Base-by-base conservation (phyloP, 179 eudicot species). In the Camellia oleifera region DNA sequence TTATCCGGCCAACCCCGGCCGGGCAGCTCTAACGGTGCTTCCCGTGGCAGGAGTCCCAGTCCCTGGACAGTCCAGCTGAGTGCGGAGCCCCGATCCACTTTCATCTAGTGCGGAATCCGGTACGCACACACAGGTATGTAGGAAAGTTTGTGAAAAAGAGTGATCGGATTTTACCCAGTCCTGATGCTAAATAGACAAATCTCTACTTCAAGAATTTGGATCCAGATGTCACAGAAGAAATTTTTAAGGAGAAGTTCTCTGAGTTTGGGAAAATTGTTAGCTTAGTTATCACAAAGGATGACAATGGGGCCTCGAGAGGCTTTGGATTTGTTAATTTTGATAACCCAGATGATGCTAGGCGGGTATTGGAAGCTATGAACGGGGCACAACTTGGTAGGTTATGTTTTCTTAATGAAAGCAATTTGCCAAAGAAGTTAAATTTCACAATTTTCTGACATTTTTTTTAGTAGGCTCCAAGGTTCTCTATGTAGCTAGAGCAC, bases 321-420 rank as follows among this genome's bases (percentile, higher is more conserved):
- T 93, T 93, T 87, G 97, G 92, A 17, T 93, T 90, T 81, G 94
- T 91, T 50, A 93, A 88, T 71, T 93, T 90, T 85, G 95, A 89
- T 12, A 87, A 78, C 74, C 82, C 92, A 23, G 94, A 88, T 57
- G 88, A 93, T 85, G 97, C 97, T 64, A 88, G 64, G 77, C 80
- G 71, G 26, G 97, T 95, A 71, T 45, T 84, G 80, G 92, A 90
- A 90, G 87, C 88, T 76, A 88, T 91, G 88, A 84, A 91, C 81
- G 97, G 94, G 26, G 81, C 82, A 58, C 85, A 86, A 66, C 82
- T 91, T 66, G 97, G 97, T 93, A 88, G 4, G 84, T 73, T 40
- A 20, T 66, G 17, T 78, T 57, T 60, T 76, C 74, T 68, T 32
- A 7, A 0, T 32, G 62, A 46, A n/a, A 72, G 32, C 18, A 63